Evolutionary conservation across 2,329 filamentous ascomycete species (phyloP).

Genomic region (Fusarium sp.): DNA sequence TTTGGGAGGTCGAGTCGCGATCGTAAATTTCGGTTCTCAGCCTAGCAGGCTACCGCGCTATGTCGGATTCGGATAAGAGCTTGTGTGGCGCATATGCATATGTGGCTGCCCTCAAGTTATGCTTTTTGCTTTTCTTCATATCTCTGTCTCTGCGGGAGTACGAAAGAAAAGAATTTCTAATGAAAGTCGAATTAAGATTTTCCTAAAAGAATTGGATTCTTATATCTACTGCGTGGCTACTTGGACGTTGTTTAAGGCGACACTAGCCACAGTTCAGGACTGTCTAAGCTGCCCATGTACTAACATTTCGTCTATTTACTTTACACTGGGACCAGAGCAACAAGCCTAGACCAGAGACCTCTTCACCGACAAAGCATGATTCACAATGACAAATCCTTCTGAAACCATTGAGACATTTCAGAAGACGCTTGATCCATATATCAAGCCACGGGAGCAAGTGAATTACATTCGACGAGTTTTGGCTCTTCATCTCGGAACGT

Average conservation of each 20-base stretch:
- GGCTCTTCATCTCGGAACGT: conserved; percentile 65
- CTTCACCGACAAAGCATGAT: conserved; percentile 30
- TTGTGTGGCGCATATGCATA: conserved; percentile 29
- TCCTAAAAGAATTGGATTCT: not conserved
- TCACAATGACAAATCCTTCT: conserved; percentile 50
- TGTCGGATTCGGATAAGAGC: conserved; percentile 9
- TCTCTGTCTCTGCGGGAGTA: not conserved
- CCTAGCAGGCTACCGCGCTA: conserved; percentile 42
- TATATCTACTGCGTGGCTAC: not conserved
- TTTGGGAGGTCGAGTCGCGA: conserved; percentile 42
- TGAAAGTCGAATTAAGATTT: not conserved
- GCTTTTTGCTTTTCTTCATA: not conserved
- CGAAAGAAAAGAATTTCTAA: not conserved
- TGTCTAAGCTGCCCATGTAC: conserved; percentile 16
- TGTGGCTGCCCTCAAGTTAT: conserved; percentile 30
- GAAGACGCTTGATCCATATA: conserved; percentile 62
- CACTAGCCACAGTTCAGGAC: conserved; percentile 30
- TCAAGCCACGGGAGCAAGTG: conserved; percentile 69
- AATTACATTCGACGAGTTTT: conserved; percentile 68
- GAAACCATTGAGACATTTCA: conserved; percentile 55
- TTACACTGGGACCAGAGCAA: conserved; percentile 26
- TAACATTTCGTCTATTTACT: conserved; percentile 34
- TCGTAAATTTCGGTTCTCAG: conserved; percentile 55
- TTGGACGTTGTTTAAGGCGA: not conserved
- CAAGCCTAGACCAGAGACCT: conserved; percentile 9